Percentiles rank a stretch among this genome's conserved stretches.
Evolutionary conservation across 2,329 filamentous ascomycete genomes (phyloP).

Genomic region (Ambrosiella beaveri): DNA sequence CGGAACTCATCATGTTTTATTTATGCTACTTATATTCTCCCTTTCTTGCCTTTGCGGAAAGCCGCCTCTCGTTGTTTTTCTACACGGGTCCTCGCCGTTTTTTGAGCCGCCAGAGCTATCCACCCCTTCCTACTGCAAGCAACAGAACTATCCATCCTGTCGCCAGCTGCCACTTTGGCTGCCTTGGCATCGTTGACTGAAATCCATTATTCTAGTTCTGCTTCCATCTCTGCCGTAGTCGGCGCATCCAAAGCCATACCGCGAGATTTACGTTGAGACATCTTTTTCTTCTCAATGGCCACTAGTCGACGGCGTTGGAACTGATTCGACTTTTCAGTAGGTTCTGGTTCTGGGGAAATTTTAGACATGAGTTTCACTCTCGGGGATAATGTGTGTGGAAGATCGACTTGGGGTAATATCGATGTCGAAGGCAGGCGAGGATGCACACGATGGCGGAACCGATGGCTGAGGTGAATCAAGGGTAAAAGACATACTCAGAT

Average conservation of each 20-base stretch:
- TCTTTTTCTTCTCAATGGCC: conserved; percentile 7
- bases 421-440: conserved; percentile 3
- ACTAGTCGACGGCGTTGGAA: conserved; percentile 6
- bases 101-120: neutral
- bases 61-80: neutral
- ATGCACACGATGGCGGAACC: neutral
- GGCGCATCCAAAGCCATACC: neutral
- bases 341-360: neutral
- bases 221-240: conserved; percentile 2
- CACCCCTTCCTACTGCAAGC: neutral
- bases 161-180: neutral
- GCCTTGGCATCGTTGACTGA: conserved; percentile 1
- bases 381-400: neutral
- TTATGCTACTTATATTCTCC: neutral
- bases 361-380: neutral
- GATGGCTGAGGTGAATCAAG: neutral
- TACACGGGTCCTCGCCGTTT: neutral
- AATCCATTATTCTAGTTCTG: conserved; percentile 5
- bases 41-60: neutral
- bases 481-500: neutral
- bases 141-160: neutral
- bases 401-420: neutral
- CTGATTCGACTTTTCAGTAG: neutral
- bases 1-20: neutral
- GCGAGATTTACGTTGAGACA: neutral